Percentiles rank a stretch among this genome's conserved stretches.
Evolutionary conservation across 2,329 filamentous ascomycete genomes (phyloP).

Genomic region (Parafenestella ontariensis): DNA sequence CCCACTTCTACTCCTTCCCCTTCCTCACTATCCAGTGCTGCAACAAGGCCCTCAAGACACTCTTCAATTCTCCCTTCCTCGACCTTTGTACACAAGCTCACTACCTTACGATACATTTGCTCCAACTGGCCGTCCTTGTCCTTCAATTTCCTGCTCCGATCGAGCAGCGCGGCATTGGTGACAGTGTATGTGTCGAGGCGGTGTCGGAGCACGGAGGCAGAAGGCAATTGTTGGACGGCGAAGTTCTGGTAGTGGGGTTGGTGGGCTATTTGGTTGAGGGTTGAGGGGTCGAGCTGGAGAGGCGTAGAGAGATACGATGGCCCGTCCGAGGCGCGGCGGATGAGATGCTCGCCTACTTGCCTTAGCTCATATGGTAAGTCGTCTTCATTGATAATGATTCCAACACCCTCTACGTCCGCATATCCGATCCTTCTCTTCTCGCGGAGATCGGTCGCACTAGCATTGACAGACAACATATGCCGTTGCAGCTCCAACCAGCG

Average conservation of each 20-base stretch:
- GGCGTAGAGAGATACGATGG: slow-evolving; percentile 37
- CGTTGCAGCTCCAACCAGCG: slow-evolving; percentile 76
- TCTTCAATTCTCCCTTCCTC: slow-evolving; percentile 80
- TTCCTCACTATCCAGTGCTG: slow-evolving; percentile 86
- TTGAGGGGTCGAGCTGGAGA: slow-evolving; percentile 27
- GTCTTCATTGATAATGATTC: slow-evolving; percentile 33
- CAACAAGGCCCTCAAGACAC: slow-evolving; percentile 78
- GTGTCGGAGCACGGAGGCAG: slow-evolving; percentile 61
- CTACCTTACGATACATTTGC: slow-evolving; percentile 85
- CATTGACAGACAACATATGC: slow-evolving; percentile 55
- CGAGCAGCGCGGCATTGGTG: slow-evolving; percentile 71
- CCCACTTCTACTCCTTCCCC: slow-evolving; percentile 74
- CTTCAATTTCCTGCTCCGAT: slow-evolving; percentile 74
- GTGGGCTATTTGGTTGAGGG: slow-evolving; percentile 39
- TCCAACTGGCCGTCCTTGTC: slow-evolving; percentile 84
- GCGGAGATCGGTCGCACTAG: slow-evolving; percentile 52
- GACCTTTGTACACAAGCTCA: slow-evolving; percentile 84
- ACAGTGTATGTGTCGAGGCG: slow-evolving; percentile 73
- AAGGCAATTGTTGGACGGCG: slow-evolving; percentile 25
- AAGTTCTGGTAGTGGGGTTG: slow-evolving; percentile 18
- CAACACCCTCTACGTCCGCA: slow-evolving; percentile 52
- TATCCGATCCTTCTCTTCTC: slow-evolving; percentile 53
- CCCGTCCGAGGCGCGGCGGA: slow-evolving; percentile 39
- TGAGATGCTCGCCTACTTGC: slow-evolving; percentile 39
- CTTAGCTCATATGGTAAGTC: slow-evolving; percentile 38